These are phyloP conservation scores for Pseudogymnoascus sp. DNA, from an alignment of 2,329 filamentous ascomycete species.

Conservation along the genomic window DNA sequence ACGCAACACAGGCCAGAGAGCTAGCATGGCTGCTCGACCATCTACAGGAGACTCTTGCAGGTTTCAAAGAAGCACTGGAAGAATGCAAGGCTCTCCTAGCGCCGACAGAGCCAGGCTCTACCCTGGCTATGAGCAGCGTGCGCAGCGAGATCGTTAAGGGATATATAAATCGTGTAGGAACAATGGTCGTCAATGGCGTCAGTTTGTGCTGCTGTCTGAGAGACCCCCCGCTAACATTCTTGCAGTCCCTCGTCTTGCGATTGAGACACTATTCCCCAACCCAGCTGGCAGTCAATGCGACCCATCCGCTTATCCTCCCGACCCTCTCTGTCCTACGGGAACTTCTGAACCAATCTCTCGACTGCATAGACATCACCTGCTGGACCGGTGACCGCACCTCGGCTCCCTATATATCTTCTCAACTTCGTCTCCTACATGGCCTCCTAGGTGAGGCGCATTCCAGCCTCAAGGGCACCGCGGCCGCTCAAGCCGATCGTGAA, in stretches of 20 bases:
- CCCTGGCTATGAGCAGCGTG: conserved; percentile 78
- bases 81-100: conserved; percentile 84
- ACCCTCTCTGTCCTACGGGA: conserved; percentile 64
- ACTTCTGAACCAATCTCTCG: conserved; percentile 74
- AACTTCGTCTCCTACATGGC: conserved; percentile 47
- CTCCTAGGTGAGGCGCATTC: conserved; percentile 43
- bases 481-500: conserved; percentile 25
- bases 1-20: conserved; percentile 22
- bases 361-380: conserved; percentile 70
- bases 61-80: conserved; percentile 43
- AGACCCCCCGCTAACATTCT: conserved; percentile 4
- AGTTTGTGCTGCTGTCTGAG: conserved; percentile 27
- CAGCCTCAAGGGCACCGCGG: conserved; percentile 46
- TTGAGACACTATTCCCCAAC: conserved; percentile 54
- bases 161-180: conserved; percentile 80
- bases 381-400: conserved; percentile 59
- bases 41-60: conserved; percentile 25
- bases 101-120: conserved; percentile 76
- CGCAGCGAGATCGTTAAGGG: conserved; percentile 88
- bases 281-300: conserved; percentile 28
- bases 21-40: conserved; percentile 29
- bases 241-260: conserved; percentile 65
- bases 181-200: conserved; percentile 85
- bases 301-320: conserved; percentile 48
- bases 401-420: conserved; percentile 41